Evolutionary conservation across 768 basidiomycete species (phyloP).

Genomic region (Pleurotus salmoneostramineus): DNA sequence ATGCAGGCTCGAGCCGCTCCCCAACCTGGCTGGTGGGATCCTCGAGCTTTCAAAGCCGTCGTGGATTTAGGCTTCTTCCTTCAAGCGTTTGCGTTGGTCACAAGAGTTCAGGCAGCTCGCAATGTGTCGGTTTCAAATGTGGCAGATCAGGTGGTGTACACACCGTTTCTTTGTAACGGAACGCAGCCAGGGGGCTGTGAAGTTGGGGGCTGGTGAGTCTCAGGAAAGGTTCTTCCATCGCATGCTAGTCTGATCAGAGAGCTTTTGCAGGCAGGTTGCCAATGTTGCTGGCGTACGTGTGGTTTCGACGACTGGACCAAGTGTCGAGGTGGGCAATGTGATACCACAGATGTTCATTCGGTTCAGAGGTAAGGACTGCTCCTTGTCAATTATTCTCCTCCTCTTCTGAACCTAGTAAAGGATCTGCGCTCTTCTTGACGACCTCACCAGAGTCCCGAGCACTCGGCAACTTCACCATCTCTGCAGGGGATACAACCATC

Average conservation of each 20-base stretch:
- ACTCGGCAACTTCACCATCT: slow-evolving; percentile 47
- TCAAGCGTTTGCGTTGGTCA: neutral
- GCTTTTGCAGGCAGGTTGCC: slow-evolving; percentile 22
- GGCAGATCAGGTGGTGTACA: slow-evolving; percentile 39
- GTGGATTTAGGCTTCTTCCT: neutral
- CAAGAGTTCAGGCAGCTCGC: slow-evolving; percentile 13
- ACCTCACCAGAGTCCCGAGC: slow-evolving; percentile 46
- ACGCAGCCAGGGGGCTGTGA: slow-evolving; percentile 18
- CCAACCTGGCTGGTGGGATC: neutral
- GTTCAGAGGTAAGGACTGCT: slow-evolving; percentile 43
- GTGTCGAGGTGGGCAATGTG: slow-evolving; percentile 33
- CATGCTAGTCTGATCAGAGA: neutral
- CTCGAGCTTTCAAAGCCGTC: neutral
- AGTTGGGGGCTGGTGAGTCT: slow-evolving; percentile 38
- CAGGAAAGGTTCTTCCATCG: neutral
- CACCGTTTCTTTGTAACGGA: slow-evolving; percentile 43
- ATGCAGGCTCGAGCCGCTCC: neutral
- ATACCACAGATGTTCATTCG: slow-evolving; percentile 56
- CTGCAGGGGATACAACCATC: slow-evolving; percentile 29
- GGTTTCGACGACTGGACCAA: slow-evolving; percentile 41
- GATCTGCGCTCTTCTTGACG: slow-evolving; percentile 38
- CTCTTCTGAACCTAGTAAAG: slow-evolving; percentile 17
- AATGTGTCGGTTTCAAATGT: slow-evolving; percentile 35
- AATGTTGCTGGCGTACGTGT: slow-evolving; percentile 16
- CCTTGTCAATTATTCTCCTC: neutral